These are phyloP conservation scores for Clonostachys rhizophaga DNA, from an alignment of 2,329 filamentous ascomycete genomes.

Conservation along the genomic window DNA sequence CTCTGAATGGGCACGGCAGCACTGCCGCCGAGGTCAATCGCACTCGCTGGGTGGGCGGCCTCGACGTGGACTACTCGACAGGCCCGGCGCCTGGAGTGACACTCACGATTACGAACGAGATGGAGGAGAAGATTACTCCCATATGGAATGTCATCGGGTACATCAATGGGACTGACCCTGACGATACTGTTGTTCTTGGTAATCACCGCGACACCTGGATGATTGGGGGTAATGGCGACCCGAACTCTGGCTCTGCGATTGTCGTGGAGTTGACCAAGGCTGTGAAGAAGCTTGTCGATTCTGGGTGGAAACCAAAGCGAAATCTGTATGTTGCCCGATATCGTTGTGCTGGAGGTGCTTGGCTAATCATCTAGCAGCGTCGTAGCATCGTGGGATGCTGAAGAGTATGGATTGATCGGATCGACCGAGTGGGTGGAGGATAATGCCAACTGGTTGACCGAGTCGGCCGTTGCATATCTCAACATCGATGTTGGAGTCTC, in stretches of 20 bases:
- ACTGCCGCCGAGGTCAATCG: constrained; percentile 62
- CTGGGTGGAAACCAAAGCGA: constrained; percentile 76
- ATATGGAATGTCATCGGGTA: constrained; percentile 77
- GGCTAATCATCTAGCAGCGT: constrained; percentile 44
- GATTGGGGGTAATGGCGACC: constrained; percentile 78
- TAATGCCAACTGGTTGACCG: constrained; percentile 68
- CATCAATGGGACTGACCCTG: constrained; percentile 71
- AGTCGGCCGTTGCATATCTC: constrained; percentile 69
- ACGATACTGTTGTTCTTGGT: constrained; percentile 73
- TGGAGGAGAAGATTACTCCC: constrained; percentile 65
- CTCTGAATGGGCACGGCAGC: constrained; percentile 71
- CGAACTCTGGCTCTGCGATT: constrained; percentile 74
- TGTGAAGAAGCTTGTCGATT: constrained; percentile 63
- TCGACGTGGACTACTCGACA: constrained; percentile 35
- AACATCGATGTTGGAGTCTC: constrained; percentile 70
- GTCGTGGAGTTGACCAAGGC: constrained; percentile 71
- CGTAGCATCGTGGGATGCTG: constrained; percentile 66
- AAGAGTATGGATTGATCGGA: constrained; percentile 77
- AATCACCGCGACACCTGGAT: constrained; percentile 85
- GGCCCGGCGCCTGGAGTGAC: constrained; percentile 48
- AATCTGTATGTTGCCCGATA: constrained; percentile 34
- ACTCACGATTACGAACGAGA: constrained; percentile 62
- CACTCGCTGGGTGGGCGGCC: constrained; percentile 50
- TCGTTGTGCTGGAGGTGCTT: too few relatives aligned
- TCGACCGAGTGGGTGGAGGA: constrained; percentile 88